Base-by-base conservation (phyloP, 2,329 filamentous ascomycete genomes). In the Epichloe sp. region DNA sequence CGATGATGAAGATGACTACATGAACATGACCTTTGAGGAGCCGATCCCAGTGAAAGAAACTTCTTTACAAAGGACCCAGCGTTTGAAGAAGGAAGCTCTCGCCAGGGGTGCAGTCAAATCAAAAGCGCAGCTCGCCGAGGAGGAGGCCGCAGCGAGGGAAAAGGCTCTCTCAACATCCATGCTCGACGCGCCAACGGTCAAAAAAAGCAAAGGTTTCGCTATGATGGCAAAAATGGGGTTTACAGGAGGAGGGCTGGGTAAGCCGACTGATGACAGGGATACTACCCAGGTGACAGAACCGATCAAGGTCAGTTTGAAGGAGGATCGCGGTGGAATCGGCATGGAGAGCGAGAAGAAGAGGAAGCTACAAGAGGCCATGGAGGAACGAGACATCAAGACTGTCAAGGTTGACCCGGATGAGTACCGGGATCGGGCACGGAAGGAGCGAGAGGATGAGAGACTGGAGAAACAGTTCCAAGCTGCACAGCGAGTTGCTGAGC, bases 151-250 rank as follows among this genome's bases (percentile, higher is more conserved):
- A 42, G 80, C 80, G 15, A 83, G 88, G 49, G 87, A 96, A 64
- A 79, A 77, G 38, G 88, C 86, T 0, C 78, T 96, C 26, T 77
- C 82, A 4, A 86, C 71, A n/a, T 86, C 85, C 5, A 73, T 93
- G 47, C 72, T 95, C 6, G 78, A 82, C 19, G 64, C 69, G 40
- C 67, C 72, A 5, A 66, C 66, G 15, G 70, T 76, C 15, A 75
- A 79, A 47, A 77, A 26, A 59, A 94, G 83, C 70, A 97, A 96
- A 64, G 93, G 91, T 1, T 80, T 94, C 55, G 82, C 87, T 57
- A 96, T 98, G 88, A 95, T 98, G 90, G 85, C 88, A 21, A 91
- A 88, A 67, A 87, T 98, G 76, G 93, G 93, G 1, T 98, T 94
- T 71, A 84, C 81, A 52, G 89, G 90, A 23, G 81, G 80, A 37